phyloP scores from a whole-genome alignment of 345 rosid species.

The Sapria himalayana region DNA sequence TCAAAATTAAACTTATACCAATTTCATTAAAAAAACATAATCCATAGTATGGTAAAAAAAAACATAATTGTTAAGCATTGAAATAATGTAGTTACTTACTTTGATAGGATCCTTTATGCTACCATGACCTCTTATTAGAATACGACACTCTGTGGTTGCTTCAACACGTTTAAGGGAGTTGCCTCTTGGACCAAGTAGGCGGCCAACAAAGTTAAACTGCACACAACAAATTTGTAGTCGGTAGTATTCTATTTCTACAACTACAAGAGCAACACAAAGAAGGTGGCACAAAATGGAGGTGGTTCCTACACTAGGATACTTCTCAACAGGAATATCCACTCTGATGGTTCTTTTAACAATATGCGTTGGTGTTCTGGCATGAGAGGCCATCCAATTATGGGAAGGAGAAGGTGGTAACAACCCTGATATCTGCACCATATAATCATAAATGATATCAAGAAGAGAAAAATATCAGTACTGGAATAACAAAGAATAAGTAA shows the following conservation, averaged over 20 bases:
- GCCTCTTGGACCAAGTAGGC: constrained; percentile 95
- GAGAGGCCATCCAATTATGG: constrained; percentile 65
- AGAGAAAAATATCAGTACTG: not conserved
- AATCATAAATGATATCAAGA: constrained; percentile 14
- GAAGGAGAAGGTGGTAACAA: constrained; percentile 38
- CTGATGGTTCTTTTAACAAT: constrained; percentile 72
- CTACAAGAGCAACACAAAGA: constrained; percentile 1
- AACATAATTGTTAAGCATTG: constrained; percentile 1
- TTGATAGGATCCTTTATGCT: constrained; percentile 75
- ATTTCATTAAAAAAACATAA: too few species aligned
- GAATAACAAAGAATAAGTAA: not conserved
- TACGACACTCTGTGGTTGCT: constrained; percentile 84
- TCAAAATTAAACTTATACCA: too few species aligned
- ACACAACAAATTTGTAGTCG: constrained; percentile 9
- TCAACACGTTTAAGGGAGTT: constrained; percentile 96
- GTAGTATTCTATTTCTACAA: too few species aligned
- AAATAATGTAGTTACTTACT: too few species aligned
- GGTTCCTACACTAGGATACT: constrained; percentile 51
- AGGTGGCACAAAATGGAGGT: not conserved
- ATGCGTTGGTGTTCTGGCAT: constrained; percentile 62
- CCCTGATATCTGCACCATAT: constrained; percentile 39
- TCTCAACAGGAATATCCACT: constrained; percentile 86
- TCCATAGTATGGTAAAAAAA: not conserved
- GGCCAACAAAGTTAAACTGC: constrained; percentile 97
- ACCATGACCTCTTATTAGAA: constrained; percentile 85